Evolutionary conservation across 192 early-diverging fungal species (phyloP).

Genomic region (Spizellomyces punctatus): DNA sequence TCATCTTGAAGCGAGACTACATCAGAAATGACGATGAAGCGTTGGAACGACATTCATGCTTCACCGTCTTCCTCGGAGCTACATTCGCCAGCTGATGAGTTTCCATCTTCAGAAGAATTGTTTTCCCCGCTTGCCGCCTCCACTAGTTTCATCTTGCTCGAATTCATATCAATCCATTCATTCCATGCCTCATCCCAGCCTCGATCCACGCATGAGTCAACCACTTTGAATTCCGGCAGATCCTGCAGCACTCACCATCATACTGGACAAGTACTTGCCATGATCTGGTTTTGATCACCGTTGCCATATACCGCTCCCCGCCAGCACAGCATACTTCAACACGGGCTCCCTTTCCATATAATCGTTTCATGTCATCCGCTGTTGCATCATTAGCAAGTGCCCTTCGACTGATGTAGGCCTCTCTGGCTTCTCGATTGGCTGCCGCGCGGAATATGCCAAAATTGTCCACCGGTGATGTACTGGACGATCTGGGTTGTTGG

Average conservation of each 20-base stretch:
- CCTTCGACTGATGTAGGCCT: slow-evolving; percentile 2
- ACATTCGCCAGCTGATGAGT: too few relatives aligned
- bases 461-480: too few relatives aligned
- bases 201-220: neutral
- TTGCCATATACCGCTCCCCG: slow-evolving; percentile 6
- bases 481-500: too few relatives aligned
- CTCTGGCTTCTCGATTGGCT: slow-evolving; percentile 2
- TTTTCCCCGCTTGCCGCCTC: neutral
- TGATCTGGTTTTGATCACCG: neutral
- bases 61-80: too few relatives aligned
- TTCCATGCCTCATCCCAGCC: slow-evolving; percentile 25
- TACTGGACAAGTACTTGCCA: slow-evolving; percentile 29
- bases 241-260: slow-evolving; percentile 15
- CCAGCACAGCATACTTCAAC: slow-evolving; percentile 13
- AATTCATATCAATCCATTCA: slow-evolving; percentile 25
- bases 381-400: neutral
- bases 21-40: too few relatives aligned
- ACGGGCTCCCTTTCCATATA: slow-evolving; percentile 7
- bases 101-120: too few relatives aligned
- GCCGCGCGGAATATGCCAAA: slow-evolving; percentile 4
- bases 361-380: neutral
- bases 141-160: slow-evolving; percentile 11
- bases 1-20: slow-evolving; percentile 29
- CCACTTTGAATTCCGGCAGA: neutral
- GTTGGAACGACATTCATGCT: too few relatives aligned